Percentiles rank a stretch among this genome's conserved stretches.
Conservation (phyloP, 345 rosid genomes). For the Lepidium africanum region DNA sequence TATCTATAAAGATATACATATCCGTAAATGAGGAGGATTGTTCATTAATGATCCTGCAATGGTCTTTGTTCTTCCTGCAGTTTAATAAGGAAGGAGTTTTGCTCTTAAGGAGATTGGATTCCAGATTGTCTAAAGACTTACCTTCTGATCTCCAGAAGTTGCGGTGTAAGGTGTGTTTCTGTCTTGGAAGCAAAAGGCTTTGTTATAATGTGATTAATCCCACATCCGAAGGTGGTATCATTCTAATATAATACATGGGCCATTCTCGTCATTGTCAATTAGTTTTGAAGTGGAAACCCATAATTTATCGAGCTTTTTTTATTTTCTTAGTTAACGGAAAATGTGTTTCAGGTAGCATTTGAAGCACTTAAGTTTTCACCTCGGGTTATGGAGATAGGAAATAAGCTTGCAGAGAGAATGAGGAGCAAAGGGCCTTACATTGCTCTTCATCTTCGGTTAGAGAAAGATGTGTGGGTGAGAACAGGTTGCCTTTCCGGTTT, state of each 20-base stretch:
- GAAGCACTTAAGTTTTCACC: slow-evolving; percentile 69
- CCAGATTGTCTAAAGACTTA: slow-evolving; percentile 88
- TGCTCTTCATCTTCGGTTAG: slow-evolving; percentile 84
- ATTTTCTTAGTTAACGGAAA: neutral
- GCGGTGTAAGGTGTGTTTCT: slow-evolving; percentile 78
- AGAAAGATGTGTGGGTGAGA: slow-evolving; percentile 96
- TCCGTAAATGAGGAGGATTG: neutral
- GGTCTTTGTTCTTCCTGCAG: slow-evolving; percentile 37
- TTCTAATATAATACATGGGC: too few species aligned
- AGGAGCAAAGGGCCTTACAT: slow-evolving; percentile 75
- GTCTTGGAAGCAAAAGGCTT: neutral
- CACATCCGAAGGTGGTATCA: too few species aligned
- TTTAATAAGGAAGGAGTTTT: slow-evolving; percentile 79
- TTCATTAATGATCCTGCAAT: neutral
- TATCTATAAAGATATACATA: too few species aligned
- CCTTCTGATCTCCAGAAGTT: slow-evolving; percentile 93
- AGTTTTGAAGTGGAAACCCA: too few species aligned
- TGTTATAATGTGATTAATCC: too few species aligned
- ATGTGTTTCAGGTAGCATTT: slow-evolving; percentile 66
- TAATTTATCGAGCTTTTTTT: too few species aligned
- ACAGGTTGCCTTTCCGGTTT: slow-evolving; percentile 93
- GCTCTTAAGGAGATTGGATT: slow-evolving; percentile 85
- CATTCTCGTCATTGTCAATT: too few species aligned
- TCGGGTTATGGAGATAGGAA: slow-evolving; percentile 64
- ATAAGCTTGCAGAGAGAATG: slow-evolving; percentile 77